A percentile compares a stretch with the other conserved stretches of the same genome.
Evolutionary conservation across 176 grass and related monocot species (phyloP).

Genomic region (Eragrostis curvula): DNA sequence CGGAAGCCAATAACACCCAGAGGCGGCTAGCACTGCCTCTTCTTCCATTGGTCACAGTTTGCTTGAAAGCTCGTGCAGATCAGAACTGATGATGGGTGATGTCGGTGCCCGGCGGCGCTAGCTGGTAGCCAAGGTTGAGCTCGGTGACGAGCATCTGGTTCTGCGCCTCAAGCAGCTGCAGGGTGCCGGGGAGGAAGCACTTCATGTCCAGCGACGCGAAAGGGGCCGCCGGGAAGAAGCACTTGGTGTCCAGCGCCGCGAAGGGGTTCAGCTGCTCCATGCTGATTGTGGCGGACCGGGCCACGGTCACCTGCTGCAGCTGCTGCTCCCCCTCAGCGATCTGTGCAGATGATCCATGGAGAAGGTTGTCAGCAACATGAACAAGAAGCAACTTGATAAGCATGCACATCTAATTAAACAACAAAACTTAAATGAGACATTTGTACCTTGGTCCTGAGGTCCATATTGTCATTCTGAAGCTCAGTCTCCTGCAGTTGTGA

Average conservation of each 20-base stretch:
- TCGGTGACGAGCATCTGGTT: constrained; percentile 43
- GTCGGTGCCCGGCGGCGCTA: not conserved
- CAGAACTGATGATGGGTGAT: constrained; percentile 26
- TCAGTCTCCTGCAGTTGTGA: constrained; percentile 58
- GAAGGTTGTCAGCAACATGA: not conserved
- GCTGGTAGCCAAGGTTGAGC: constrained; percentile 67
- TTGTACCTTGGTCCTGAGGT: constrained; percentile 64
- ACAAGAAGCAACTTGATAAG: not conserved
- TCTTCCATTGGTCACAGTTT: not conserved
- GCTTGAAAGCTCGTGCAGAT: not conserved
- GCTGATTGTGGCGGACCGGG: constrained; percentile 18
- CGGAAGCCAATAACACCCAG: not conserved
- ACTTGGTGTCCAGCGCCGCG: constrained; percentile 56
- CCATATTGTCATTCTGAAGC: constrained; percentile 72
- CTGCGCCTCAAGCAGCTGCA: constrained; percentile 40
- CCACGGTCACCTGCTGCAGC: constrained; percentile 55
- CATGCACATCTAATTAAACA: not conserved
- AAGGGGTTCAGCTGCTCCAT: constrained; percentile 37
- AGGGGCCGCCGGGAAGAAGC: constrained; percentile 48
- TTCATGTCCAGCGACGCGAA: constrained; percentile 57
- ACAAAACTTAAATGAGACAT: not conserved
- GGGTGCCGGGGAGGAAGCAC: constrained; percentile 47
- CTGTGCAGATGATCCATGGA: constrained; percentile 36
- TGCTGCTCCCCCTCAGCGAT: constrained; percentile 55
- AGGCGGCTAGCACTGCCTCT: not conserved